These are phyloP conservation scores for Colletotrichum kahawae DNA, from an alignment of 2,329 filamentous ascomycete species.

Conservation along the genomic window DNA sequence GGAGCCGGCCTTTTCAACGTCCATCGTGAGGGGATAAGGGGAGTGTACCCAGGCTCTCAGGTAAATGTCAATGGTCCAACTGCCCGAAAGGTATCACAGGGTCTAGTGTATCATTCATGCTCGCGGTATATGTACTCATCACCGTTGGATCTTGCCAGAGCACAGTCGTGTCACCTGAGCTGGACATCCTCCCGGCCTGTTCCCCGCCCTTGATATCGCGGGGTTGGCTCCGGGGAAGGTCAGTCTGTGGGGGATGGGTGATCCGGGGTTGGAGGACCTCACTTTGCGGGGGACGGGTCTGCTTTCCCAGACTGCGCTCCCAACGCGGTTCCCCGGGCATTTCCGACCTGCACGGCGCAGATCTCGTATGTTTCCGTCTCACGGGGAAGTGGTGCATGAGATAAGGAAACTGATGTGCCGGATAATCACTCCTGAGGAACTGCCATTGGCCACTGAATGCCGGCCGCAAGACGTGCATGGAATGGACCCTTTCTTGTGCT, in stretches of 20 bases:
- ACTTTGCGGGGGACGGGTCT: neutral
- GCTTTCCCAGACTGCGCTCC: neutral
- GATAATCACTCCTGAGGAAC: neutral
- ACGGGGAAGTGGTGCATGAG: neutral
- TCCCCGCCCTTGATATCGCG: neutral
- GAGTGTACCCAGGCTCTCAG: neutral
- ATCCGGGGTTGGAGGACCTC: neutral
- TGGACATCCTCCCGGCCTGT: neutral
- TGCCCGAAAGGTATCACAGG: neutral
- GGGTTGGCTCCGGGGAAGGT: neutral
- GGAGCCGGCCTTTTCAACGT: neutral
- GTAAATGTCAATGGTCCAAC: neutral
- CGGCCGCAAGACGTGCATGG: neutral
- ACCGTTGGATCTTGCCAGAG: neutral
- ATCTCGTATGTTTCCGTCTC: neutral
- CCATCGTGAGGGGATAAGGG: neutral
- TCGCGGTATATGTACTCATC: neutral
- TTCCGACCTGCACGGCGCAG: neutral
- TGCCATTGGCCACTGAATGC: neutral
- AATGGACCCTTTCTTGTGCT: neutral
- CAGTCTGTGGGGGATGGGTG: neutral
- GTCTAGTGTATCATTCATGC: too few species aligned
- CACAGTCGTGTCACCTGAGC: neutral
- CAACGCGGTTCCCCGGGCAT: neutral
- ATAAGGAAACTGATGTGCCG: neutral